Evolutionary conservation across 768 basidiomycete genomes (phyloP).

Genomic region (Clathrus columnatus): DNA sequence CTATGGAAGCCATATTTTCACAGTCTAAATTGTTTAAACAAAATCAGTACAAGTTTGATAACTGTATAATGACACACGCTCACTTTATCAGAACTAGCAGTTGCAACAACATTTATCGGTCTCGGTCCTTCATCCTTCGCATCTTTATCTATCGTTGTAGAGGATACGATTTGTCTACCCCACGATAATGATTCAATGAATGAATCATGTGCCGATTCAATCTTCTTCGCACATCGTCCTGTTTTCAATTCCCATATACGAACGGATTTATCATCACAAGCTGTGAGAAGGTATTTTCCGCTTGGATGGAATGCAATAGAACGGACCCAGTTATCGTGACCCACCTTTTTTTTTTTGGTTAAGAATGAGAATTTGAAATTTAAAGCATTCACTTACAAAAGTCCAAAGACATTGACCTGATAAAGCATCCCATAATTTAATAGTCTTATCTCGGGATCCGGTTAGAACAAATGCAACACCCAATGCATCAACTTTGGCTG

Average conservation of each 20-base stretch:
- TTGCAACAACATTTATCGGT: slow-evolving; percentile 38
- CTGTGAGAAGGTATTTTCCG: slow-evolving; percentile 85
- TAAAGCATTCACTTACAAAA: slow-evolving; percentile 39
- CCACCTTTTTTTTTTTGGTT: slow-evolving; percentile 32
- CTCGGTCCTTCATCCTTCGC: slow-evolving; percentile 20
- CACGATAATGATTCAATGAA: slow-evolving; percentile 78
- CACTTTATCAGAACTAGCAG: slow-evolving; percentile 33
- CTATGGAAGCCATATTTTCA: slow-evolving; percentile 8
- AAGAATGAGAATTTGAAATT: slow-evolving; percentile 8
- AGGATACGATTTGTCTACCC: slow-evolving; percentile 42
- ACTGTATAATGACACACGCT: too few species aligned
- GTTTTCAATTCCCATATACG: slow-evolving; percentile 84
- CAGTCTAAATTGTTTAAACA: neutral
- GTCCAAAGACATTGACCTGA: slow-evolving; percentile 75
- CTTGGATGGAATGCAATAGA: slow-evolving; percentile 84
- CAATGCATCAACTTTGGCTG: slow-evolving; percentile 30
- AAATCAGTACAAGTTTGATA: too few species aligned
- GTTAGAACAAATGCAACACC: slow-evolving; percentile 56
- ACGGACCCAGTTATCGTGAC: slow-evolving; percentile 88
- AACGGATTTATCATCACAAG: slow-evolving; percentile 87
- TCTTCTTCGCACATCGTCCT: slow-evolving; percentile 76
- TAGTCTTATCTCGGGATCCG: slow-evolving; percentile 84
- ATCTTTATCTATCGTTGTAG: slow-evolving; percentile 15
- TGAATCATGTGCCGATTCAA: slow-evolving; percentile 77
- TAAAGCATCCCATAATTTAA: slow-evolving; percentile 84